phyloP scores from a whole-genome alignment of 2,329 filamentous ascomycete species.

The Fusarium nematophilum region DNA sequence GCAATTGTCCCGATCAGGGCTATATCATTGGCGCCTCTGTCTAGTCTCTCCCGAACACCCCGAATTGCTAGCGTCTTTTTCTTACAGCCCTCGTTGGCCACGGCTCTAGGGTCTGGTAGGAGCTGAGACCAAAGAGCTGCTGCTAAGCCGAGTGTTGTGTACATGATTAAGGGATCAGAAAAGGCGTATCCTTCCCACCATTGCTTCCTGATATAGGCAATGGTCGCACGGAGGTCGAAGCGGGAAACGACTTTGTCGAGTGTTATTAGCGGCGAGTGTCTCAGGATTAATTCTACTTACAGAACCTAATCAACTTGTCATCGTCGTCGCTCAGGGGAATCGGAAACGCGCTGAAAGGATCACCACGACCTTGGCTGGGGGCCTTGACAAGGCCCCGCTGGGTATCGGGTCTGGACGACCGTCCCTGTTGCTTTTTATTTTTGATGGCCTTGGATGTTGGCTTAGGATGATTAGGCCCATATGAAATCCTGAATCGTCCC shows the following conservation, averaged over 20 bases:
- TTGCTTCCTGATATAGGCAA: constrained; percentile 23
- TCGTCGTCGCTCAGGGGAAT: constrained; percentile 13
- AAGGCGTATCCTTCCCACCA: constrained; percentile 31
- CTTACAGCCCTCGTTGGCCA: constrained; percentile 14
- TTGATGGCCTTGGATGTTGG: not conserved
- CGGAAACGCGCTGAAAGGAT: constrained; percentile 24
- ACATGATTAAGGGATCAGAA: constrained; percentile 28
- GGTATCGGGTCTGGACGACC: not conserved
- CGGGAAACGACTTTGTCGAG: constrained; percentile 20
- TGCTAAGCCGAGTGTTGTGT: constrained; percentile 25
- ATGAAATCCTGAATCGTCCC: constrained; percentile 19
- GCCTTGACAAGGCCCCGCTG: constrained; percentile 1
- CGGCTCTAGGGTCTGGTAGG: constrained; percentile 1
- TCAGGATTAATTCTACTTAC: constrained; percentile 1
- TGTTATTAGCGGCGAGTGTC: not conserved
- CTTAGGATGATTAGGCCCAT: not conserved
- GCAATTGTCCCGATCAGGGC: constrained; percentile 24
- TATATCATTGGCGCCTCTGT: constrained; percentile 5
- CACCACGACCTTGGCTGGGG: constrained; percentile 19
- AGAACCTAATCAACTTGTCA: constrained; percentile 29
- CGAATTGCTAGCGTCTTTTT: constrained; percentile 20
- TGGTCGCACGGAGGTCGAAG: constrained; percentile 22
- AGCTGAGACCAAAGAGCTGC: constrained; percentile 20
- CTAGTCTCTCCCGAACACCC: constrained; percentile 14
- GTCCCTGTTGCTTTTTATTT: not conserved